phyloP scores from a whole-genome alignment of 345 rosid genomes.

The Eutrema yunnanense region DNA sequence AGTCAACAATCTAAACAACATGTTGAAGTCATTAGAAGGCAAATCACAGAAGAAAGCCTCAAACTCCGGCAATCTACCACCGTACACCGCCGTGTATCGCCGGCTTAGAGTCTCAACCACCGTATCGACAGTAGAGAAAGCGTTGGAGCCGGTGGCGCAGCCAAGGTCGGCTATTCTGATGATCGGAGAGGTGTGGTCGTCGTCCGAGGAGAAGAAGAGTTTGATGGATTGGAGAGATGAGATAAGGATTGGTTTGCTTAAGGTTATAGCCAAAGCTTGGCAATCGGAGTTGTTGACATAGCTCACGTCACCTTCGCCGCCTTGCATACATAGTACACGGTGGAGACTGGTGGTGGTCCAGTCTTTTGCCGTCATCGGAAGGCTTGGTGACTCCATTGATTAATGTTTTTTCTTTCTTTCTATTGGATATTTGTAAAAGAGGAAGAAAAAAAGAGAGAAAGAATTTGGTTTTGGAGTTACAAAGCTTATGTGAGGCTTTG shows the following conservation, averaged over 20 bases:
- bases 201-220: slow-evolving; percentile 10
- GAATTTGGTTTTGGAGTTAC: background rate
- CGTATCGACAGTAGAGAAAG: slow-evolving; percentile 38
- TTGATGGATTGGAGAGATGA: slow-evolving; percentile 37
- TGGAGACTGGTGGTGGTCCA: slow-evolving; percentile 35
- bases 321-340: slow-evolving; percentile 51
- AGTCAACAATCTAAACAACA: slow-evolving; percentile 33
- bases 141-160: slow-evolving; percentile 56
- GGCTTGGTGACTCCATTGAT: slow-evolving; percentile 29
- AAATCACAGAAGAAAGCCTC: slow-evolving; percentile 56
- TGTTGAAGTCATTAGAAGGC: slow-evolving; percentile 55
- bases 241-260: slow-evolving; percentile 49
- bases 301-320: slow-evolving; percentile 51
- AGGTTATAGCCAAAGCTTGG: slow-evolving; percentile 45
- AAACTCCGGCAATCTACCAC: slow-evolving; percentile 39
- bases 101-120: slow-evolving; percentile 37
- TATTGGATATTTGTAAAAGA: background rate
- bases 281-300: slow-evolving; percentile 50
- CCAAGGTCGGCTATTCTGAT: slow-evolving; percentile 52
- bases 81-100: slow-evolving; percentile 28
- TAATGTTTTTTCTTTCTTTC: background rate
- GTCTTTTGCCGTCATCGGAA: slow-evolving; percentile 20
- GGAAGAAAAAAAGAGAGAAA: background rate
- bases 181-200: slow-evolving; percentile 14
- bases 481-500: background rate